Conservation (phyloP, 2,329 filamentous ascomycete genomes). For the Aphanoascus verrucosus region DNA sequence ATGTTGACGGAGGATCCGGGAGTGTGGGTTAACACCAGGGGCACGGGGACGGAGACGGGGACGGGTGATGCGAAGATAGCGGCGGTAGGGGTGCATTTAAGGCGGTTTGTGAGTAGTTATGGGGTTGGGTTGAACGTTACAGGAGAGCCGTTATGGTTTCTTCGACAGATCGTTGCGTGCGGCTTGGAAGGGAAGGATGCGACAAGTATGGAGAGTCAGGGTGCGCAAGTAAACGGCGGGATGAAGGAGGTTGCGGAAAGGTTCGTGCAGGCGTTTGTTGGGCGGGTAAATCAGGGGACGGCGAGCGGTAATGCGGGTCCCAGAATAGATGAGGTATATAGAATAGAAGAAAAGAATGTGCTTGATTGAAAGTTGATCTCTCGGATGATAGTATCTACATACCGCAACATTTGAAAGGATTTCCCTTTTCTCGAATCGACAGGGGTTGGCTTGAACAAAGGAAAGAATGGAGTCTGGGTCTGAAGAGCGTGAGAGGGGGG, state of each 20-base stretch:
- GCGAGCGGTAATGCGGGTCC: slow-evolving; percentile 23
- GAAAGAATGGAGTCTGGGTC: background rate
- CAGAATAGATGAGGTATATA: slow-evolving; percentile 33
- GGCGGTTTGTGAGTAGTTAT: slow-evolving; percentile 71
- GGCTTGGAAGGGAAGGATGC: slow-evolving; percentile 69
- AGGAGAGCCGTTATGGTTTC: slow-evolving; percentile 53
- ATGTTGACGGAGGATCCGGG: slow-evolving; percentile 61
- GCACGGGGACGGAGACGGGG: slow-evolving; percentile 22
- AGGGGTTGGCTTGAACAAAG: background rate
- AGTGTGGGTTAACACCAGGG: slow-evolving; percentile 53
- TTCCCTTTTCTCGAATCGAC: background rate
- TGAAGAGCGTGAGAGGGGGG: slow-evolving; percentile 3
- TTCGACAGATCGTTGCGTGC: slow-evolving; percentile 72
- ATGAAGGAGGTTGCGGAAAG: slow-evolving; percentile 31
- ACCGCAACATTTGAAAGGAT: background rate
- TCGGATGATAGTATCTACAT: background rate
- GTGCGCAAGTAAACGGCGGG: slow-evolving; percentile 19
- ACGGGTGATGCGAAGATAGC: slow-evolving; percentile 59
- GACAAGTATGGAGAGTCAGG: slow-evolving; percentile 58
- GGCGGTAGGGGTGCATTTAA: slow-evolving; percentile 81
- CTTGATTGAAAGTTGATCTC: slow-evolving; percentile 8
- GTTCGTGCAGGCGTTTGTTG: slow-evolving; percentile 34
- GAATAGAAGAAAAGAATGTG: slow-evolving; percentile 27
- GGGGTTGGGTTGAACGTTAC: slow-evolving; percentile 59
- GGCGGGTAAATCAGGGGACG: slow-evolving; percentile 28